A percentile compares a stretch with the other conserved stretches of the same genome.
These are phyloP conservation scores for Saxispiralis lemnorum DNA, from an alignment of 495 filamentous ascomycete genomes.

Conservation along the genomic window DNA sequence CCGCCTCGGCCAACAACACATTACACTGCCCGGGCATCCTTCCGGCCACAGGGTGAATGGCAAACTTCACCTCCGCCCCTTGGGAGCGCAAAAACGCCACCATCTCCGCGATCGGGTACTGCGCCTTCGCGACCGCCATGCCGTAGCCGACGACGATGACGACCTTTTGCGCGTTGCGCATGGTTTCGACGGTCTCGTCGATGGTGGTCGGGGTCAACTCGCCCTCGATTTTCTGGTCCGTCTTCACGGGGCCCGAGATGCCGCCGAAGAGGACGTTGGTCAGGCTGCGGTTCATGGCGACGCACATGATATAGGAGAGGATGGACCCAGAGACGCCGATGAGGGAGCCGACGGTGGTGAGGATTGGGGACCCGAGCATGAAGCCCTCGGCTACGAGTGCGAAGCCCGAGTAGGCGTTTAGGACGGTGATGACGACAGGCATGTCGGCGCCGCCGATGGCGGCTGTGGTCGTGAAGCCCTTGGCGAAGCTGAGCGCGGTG, in stretches of 20 bases:
- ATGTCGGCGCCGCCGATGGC: conserved; percentile 65
- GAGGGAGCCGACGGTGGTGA: conserved; percentile 61
- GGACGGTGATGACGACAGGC: conserved; percentile 63
- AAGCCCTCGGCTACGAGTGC: conserved; percentile 68
- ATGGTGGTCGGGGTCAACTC: conserved; percentile 51
- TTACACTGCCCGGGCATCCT: conserved; percentile 81
- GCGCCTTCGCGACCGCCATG: conserved; percentile 76
- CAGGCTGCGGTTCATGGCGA: conserved; percentile 68
- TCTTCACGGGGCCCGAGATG: conserved; percentile 40
- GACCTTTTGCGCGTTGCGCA: conserved; percentile 53
- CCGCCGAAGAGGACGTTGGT: conserved; percentile 71
- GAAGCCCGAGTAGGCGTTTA: conserved; percentile 74
- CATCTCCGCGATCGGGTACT: conserved; percentile 69
- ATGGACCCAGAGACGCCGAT: conserved; percentile 72
- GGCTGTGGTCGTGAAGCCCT: conserved; percentile 65
- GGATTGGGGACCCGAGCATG: conserved; percentile 68
- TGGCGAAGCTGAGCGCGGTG: conserved; percentile 56
- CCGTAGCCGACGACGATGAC: conserved; percentile 75
- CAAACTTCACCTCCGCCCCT: conserved; percentile 64
- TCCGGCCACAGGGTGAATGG: conserved; percentile 68
- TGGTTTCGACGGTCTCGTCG: conserved; percentile 55
- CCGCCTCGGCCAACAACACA: conserved; percentile 63
- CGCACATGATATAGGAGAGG: conserved; percentile 65
- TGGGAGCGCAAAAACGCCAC: conserved; percentile 48
- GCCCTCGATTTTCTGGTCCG: conserved; percentile 56